Evolutionary conservation across 768 basidiomycete genomes (phyloP), one percentile per base, ranked within the genome.

Genomic region (Suillus occidentalis): DNA sequence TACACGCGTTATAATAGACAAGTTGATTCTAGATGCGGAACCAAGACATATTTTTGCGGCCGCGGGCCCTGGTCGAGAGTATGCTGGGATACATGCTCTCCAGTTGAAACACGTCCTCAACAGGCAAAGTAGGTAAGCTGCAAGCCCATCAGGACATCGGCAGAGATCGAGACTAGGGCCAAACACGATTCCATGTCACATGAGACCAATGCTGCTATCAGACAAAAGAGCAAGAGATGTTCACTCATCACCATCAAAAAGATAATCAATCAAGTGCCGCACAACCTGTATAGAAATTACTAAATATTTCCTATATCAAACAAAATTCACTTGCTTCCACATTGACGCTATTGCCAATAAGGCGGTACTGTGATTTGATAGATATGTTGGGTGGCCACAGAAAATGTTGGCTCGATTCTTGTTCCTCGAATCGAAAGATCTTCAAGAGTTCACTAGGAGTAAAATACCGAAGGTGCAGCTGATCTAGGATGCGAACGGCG

Each of bases 281-380:
- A 94, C 87, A 13, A 76, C 71, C 76, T 75, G 59, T 77, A 59
- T 10, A 18, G 20, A 8, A 49, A 5, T 64, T 40, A 12, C 40
- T 9, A 50, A 52, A n/a, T 49, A 20, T 47, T 47, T 2, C 18
- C 47, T 28, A 28, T 28, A 16, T 8, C 49, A 61, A 50, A 2
- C n/a, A 12, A 16, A 13, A 3, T 25, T 20, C 39, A 57, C 72
- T 65, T 50, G 93, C 91, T 63, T 79, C 79, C 8, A 93, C 90
- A 73, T 94, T 94, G 9, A 94, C 87, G 63, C 91, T 92, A 73
- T 94, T 94, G 20, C 92, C 92, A 62, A 94, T 88, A 36, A 93
- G 78, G 56, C 86, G 83, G 68, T 94, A 93, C 72, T 87, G 88
- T 12, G 89, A 85, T 75, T 90, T 92, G 1, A 71, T 82, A 3